Base-by-base conservation (phyloP, 169 alveolate species). In the Cryptosporidium andersoni region DNA sequence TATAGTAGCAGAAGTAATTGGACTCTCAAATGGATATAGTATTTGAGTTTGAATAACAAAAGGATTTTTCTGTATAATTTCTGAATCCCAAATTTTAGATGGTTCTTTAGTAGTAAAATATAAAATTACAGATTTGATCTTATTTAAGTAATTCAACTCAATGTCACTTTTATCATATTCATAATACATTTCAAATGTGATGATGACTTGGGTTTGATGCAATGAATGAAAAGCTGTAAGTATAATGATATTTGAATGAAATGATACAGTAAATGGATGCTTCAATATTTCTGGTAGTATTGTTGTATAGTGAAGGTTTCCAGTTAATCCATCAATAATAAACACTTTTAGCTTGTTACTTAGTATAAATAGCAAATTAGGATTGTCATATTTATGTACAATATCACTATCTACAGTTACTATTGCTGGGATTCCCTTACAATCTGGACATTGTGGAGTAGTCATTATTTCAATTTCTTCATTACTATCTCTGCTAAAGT, bases 161-260 rank as follows among this genome's bases (percentile, higher is more conserved):
- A 48, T 36, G 51, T 49, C 12, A 1, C 37, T 25, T 40, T 74
- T 47, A 25, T 40, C 60, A 36, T 47, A 25, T 34, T 58, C 55
- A 45, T 74, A 68, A 36, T 53, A 74, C 39, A 74, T 34, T 58
- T 74, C 85, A 74, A 74, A 14, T n/a, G 60, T 56, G 11, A 42
- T 9, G 9, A 74, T 9, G 5, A 58, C 85, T 6, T 66, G 85
- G 14, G 48, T 25, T 25, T 60, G 34, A 16, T 74, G 45, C n/a
- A 25, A 4, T 12, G 74, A 25, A 74, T 74, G 85, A 74, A 11
- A 58, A 36, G 85, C 43, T 7, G 85, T 74, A 43, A 74, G 40
- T 39, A 74, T 36, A 16, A 74, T 37, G 12, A 60, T 42, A 25
- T 74, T 74, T 43, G 55, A 68, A 43, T 47, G 25, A 74, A 74